Percentiles rank a stretch among this genome's conserved stretches.
Evolutionary conservation across 2,329 filamentous ascomycete species (phyloP).

Genomic region (Sclerotinia nivalis): DNA sequence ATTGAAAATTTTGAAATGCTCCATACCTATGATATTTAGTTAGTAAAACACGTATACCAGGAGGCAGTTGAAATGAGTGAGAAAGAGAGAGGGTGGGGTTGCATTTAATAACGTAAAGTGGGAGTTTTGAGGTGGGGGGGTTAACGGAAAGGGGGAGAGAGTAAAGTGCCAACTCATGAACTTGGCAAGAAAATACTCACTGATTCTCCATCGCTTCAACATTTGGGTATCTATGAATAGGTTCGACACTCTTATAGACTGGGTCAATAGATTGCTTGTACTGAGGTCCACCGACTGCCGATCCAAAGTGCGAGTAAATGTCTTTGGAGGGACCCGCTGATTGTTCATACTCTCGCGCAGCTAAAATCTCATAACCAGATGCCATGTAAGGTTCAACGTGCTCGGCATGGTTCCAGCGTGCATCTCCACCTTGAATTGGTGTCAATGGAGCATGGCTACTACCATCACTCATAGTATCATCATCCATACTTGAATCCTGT

Average conservation of each 20-base stretch:
- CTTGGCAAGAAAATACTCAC: background rate
- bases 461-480: slow-evolving; percentile 41
- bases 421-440: slow-evolving; percentile 53
- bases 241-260: slow-evolving; percentile 53
- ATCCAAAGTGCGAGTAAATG: slow-evolving; percentile 49
- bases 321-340: slow-evolving; percentile 46
- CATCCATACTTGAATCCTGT: slow-evolving; percentile 49
- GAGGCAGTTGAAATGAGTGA: background rate
- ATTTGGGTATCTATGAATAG: slow-evolving; percentile 36
- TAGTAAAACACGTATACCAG: slow-evolving; percentile 4
- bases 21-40: slow-evolving; percentile 29
- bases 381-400: slow-evolving; percentile 71
- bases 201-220: slow-evolving; percentile 41
- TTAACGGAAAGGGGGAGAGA: background rate
- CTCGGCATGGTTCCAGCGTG: slow-evolving; percentile 49
- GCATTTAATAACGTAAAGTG: background rate
- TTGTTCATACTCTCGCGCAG: slow-evolving; percentile 63
- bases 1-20: slow-evolving; percentile 33
- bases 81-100: background rate
- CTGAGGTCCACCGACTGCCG: slow-evolving; percentile 42
- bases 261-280: slow-evolving; percentile 66
- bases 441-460: slow-evolving; percentile 45
- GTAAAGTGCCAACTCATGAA: background rate
- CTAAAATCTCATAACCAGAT: slow-evolving; percentile 73
- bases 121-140: slow-evolving; percentile 18